Evolutionary conservation across 306 rosid genomes (phyloP).

Genomic region (Carpinus fangiana): DNA sequence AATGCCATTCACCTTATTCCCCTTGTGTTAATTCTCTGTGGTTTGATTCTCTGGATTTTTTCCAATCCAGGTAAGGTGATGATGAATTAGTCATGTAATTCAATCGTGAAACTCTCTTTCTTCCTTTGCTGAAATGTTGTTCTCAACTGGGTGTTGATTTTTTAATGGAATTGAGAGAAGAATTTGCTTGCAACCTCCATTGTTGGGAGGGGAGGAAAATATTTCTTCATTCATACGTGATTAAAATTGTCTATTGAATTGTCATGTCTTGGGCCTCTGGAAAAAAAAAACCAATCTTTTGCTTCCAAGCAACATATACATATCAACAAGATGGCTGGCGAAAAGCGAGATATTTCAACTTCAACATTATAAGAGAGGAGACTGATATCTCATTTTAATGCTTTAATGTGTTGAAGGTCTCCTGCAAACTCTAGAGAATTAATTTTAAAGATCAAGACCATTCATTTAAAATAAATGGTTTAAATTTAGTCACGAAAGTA

Average conservation of each 20-base stretch:
- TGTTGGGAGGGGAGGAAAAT: too few species aligned
- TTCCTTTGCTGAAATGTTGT: neutral
- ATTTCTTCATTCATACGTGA: too few species aligned
- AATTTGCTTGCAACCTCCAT: neutral
- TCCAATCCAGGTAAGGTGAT: conserved; percentile 32
- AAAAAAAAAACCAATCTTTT: conserved; percentile 11
- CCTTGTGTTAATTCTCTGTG: conserved; percentile 56
- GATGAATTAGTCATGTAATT: neutral
- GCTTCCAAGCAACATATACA: conserved; percentile 34
- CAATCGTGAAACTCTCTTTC: neutral
- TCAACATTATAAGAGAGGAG: neutral
- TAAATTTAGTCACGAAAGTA: too few species aligned
- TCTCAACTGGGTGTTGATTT: neutral
- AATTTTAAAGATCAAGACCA: neutral
- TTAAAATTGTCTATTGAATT: too few species aligned
- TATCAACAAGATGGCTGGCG: neutral
- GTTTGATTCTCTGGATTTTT: conserved; percentile 73
- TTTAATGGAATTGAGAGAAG: neutral
- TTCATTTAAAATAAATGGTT: too few species aligned
- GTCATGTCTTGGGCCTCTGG: too few species aligned
- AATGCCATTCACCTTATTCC: conserved; percentile 73
- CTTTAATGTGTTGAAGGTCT: neutral
- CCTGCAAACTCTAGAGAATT: too few species aligned
- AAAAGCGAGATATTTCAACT: conserved; percentile 13
- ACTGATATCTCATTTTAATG: neutral